A percentile compares a stretch with the other conserved stretches of the same genome.
Conservation (phyloP, 2,329 filamentous ascomycete species). For the Ophiocordyceps camponoti-leonardi region DNA sequence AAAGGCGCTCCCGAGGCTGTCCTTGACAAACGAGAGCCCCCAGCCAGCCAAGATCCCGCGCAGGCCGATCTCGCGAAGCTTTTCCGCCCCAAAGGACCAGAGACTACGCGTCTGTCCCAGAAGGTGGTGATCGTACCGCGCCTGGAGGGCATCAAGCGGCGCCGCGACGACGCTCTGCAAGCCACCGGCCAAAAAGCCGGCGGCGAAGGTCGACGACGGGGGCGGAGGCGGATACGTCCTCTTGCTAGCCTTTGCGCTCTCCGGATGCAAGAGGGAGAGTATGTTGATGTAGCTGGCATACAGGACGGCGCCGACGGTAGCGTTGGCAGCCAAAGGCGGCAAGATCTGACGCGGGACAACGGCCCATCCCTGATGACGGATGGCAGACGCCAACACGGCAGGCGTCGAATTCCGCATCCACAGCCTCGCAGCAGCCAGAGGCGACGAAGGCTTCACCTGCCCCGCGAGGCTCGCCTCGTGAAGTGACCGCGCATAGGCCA, state of each 20-base stretch:
- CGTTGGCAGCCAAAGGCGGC: constrained; percentile 57
- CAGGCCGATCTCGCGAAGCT: constrained; percentile 51
- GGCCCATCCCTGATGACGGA: constrained; percentile 53
- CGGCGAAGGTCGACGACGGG: constrained; percentile 45
- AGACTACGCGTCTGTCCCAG: constrained; percentile 39
- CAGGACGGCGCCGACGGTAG: constrained; percentile 54
- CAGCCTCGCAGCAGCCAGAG: constrained; percentile 16
- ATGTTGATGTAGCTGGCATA: constrained; percentile 63
- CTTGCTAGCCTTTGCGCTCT: constrained; percentile 36
- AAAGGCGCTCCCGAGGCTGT: constrained; percentile 49
- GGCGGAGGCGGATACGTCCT: constrained; percentile 55
- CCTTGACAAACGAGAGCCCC: constrained; percentile 50
- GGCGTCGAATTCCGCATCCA: constrained; percentile 49
- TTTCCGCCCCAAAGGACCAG: constrained; percentile 51
- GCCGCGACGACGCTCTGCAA: constrained; percentile 58
- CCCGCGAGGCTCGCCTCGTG: constrained; percentile 26
- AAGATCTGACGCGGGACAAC: constrained; percentile 64
- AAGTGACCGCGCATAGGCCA: constrained; percentile 37
- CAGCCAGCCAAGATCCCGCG: constrained; percentile 61
- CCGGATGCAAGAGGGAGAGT: constrained; percentile 47
- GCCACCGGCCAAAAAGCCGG: constrained; percentile 50
- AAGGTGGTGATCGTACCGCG: constrained; percentile 43
- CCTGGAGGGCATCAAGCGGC: constrained; percentile 59
- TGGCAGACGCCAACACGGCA: constrained; percentile 48
- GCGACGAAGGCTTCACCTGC: constrained; percentile 11